Conservation (phyloP, 2,329 filamentous ascomycete genomes). For the Raffaelea arxii region DNA sequence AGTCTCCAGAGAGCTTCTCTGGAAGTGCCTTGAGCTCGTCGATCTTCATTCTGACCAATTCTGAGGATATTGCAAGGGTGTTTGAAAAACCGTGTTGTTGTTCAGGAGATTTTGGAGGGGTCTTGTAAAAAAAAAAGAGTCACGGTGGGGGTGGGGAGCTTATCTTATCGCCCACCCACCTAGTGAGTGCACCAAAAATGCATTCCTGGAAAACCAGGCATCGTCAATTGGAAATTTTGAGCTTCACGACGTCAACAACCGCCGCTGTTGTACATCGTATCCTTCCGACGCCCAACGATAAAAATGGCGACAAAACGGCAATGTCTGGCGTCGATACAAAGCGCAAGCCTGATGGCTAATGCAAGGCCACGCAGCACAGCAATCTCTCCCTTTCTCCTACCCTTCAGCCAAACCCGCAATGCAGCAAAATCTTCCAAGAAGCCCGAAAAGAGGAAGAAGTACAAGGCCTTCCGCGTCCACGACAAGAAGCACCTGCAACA, state of each 20-base stretch:
- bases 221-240: slow-evolving; percentile 4
- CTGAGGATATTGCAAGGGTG: background rate
- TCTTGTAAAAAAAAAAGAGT: slow-evolving; percentile 1
- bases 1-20: slow-evolving; percentile 52
- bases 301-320: slow-evolving; percentile 42
- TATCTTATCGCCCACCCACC: too few relatives aligned
- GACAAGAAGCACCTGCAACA: slow-evolving; percentile 58
- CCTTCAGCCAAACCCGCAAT: slow-evolving; percentile 33
- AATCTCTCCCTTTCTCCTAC: slow-evolving; percentile 41
- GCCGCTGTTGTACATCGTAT: background rate
- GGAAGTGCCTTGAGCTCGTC: slow-evolving; percentile 45
- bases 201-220: slow-evolving; percentile 6
- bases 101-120: background rate
- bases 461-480: slow-evolving; percentile 58
- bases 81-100: background rate
- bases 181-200: too few relatives aligned
- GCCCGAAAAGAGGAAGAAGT: slow-evolving; percentile 47
- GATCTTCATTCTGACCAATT: slow-evolving; percentile 37
- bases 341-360: slow-evolving; percentile 33
- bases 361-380: slow-evolving; percentile 30
- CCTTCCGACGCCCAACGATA: slow-evolving; percentile 10
- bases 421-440: slow-evolving; percentile 35
- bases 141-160: too few relatives aligned
- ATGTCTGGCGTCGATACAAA: slow-evolving; percentile 45
- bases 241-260: background rate